These are phyloP conservation scores for Russula vinacea DNA, from an alignment of 768 basidiomycete genomes.

Conservation along the genomic window DNA sequence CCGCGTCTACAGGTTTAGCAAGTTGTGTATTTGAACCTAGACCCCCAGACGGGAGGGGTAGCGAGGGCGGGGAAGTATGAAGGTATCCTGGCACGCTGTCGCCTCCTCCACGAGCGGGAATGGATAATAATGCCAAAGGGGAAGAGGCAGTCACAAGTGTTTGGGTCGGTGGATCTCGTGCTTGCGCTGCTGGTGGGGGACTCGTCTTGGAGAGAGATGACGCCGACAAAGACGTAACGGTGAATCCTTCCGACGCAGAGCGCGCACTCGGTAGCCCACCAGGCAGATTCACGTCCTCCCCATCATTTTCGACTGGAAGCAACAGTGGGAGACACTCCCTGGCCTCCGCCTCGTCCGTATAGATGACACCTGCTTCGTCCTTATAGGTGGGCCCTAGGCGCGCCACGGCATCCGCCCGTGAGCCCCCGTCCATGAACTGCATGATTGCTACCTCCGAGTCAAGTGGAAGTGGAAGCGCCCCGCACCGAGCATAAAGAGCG, in stretches of 20 bases:
- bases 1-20: background rate
- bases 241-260: background rate
- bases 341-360: constrained; percentile 72
- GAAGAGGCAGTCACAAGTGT: background rate
- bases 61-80: background rate
- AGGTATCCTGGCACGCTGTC: background rate
- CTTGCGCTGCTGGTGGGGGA: background rate
- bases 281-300: background rate
- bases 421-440: constrained; percentile 68
- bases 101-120: constrained; percentile 22
- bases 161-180: constrained; percentile 1
- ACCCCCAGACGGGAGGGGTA: background rate
- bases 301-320: constrained; percentile 34
- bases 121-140: constrained; percentile 13
- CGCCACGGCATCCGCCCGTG: constrained; percentile 50
- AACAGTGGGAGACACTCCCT: constrained; percentile 66
- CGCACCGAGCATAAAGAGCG: constrained; percentile 43
- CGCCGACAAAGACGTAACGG: background rate
- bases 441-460: constrained; percentile 64
- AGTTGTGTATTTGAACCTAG: background rate
- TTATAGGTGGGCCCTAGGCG: constrained; percentile 43
- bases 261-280: background rate
- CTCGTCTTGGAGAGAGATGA: background rate
- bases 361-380: constrained; percentile 59
- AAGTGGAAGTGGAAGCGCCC: constrained; percentile 49